These are phyloP conservation scores for Malania oleifera DNA, from an alignment of 164 flowering plant species.

Conservation along the genomic window DNA sequence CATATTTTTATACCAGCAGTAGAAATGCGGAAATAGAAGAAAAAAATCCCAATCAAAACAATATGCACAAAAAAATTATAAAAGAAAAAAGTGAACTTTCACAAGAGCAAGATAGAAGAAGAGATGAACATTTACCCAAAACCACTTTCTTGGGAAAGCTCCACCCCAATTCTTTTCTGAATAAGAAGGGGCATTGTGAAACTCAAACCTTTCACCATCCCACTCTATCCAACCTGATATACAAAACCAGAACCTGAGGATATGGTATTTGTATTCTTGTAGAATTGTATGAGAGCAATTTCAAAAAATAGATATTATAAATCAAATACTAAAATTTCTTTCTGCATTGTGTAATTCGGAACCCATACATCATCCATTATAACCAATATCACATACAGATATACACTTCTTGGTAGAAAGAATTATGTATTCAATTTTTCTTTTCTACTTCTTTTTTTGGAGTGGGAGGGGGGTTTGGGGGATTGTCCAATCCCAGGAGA, in stretches of 20 bases:
- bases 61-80: neutral
- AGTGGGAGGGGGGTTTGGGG: no score
- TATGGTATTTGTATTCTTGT: neutral
- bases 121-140: slow-evolving; percentile 60
- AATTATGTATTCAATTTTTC: no score
- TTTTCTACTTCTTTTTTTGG: no score
- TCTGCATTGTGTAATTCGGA: no score
- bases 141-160: slow-evolving; percentile 94
- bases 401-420: no score
- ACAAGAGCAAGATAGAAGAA: neutral
- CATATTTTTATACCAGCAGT: no score
- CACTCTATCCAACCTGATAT: slow-evolving; percentile 95
- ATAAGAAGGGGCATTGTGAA: slow-evolving; percentile 92
- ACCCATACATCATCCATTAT: no score
- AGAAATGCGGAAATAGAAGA: no score
- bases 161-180: slow-evolving; percentile 99
- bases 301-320: neutral
- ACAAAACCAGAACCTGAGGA: slow-evolving; percentile 16
- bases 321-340: no score
- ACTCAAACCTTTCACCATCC: slow-evolving; percentile 86
- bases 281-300: neutral
- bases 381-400: no score
- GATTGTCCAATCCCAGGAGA: no score
- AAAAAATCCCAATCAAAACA: no score
- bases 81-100: neutral